Evolutionary conservation across 2,329 filamentous ascomycete genomes (phyloP), one percentile per base, ranked within the genome.

Genomic region (Penicillium psychrosexuale): DNA sequence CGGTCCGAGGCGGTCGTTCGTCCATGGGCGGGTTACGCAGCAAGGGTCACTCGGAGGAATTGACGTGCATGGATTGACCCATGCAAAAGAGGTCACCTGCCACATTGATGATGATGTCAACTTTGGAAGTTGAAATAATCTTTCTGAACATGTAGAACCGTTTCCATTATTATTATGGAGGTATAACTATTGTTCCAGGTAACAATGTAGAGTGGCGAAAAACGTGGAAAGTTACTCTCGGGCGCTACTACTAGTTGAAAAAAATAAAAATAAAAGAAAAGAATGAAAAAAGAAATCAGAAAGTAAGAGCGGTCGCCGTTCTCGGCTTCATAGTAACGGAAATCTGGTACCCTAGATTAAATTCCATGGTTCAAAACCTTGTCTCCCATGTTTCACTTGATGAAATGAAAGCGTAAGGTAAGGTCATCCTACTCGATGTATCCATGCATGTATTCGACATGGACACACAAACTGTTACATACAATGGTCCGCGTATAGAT

Each of bases 1-100:
- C 66, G 67, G 68, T 65, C 67, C 67, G 68, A 69, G 64, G 67
- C 66, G 67, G 60, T 63, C 58, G 62, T 61, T 66, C 53, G 53
- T 49, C 51, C 60, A 57, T 48, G 56, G 56, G 42, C 51, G 51
- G 51, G 47, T 49, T 47, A 55, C 42, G 42, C 50, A 38, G 39
- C 39, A 40, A 43, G 36, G 39, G 44, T 56, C 27, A 57, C 44
- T 53, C 50, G 54, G 54, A 56, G 47, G 55, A 59, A 53, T 56
- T 55, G 55, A 55, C 52, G 54, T 50, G 57, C 51, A 56, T 49
- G 37, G 57, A 47, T 55, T 39, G 19, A 47, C 38, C 55, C 57
- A 57, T 55, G 50, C 40, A 42, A 47, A 19, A 47, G 51, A 53
- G 53, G 55, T 57, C 51, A 55, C 46, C 55, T 51, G 51, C 40